Conservation (phyloP, 352 stramenopile genomes). For the Phytophthora multivora region DNA sequence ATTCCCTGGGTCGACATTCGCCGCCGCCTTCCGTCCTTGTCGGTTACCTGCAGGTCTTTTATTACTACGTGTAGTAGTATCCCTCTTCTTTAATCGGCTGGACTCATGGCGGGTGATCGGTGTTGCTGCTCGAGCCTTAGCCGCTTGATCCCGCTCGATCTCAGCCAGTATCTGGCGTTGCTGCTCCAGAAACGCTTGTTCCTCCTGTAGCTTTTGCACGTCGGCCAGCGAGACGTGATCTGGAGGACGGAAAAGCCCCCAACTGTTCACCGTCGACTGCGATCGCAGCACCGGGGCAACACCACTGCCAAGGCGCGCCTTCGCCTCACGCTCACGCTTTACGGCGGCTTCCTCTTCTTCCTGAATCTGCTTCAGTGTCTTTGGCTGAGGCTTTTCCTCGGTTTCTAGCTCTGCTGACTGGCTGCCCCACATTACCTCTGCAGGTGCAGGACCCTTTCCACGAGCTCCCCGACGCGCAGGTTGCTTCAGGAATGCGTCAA, state of each 20-base stretch:
- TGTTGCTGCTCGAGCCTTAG: constrained; percentile 17
- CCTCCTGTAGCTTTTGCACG: constrained; percentile 63
- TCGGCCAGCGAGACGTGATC: constrained; percentile 63
- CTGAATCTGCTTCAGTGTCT: constrained; percentile 73
- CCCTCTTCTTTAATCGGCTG: constrained; percentile 8
- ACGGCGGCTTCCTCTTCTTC: constrained; percentile 56
- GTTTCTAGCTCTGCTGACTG: neutral
- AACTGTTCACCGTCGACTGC: constrained; percentile 71
- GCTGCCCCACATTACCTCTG: constrained; percentile 30
- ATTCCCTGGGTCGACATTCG: constrained; percentile 1
- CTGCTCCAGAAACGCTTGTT: constrained; percentile 68
- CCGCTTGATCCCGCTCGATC: constrained; percentile 50
- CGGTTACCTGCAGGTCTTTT: constrained; percentile 7
- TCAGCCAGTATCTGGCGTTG: constrained; percentile 69
- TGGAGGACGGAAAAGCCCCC: constrained; percentile 53
- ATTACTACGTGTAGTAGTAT: neutral
- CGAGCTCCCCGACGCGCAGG: constrained; percentile 21
- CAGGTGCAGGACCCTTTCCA: constrained; percentile 9
- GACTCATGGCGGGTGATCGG: neutral
- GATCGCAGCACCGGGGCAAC: constrained; percentile 29
- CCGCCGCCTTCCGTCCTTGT: constrained; percentile 20
- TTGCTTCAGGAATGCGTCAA: constrained; percentile 72
- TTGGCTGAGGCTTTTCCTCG: constrained; percentile 27
- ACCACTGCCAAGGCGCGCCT: constrained; percentile 39
- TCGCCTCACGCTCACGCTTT: constrained; percentile 48